These are phyloP conservation scores for Colletotrichum falcatum DNA, from an alignment of 2,329 filamentous ascomycete genomes.

Conservation along the genomic window DNA sequence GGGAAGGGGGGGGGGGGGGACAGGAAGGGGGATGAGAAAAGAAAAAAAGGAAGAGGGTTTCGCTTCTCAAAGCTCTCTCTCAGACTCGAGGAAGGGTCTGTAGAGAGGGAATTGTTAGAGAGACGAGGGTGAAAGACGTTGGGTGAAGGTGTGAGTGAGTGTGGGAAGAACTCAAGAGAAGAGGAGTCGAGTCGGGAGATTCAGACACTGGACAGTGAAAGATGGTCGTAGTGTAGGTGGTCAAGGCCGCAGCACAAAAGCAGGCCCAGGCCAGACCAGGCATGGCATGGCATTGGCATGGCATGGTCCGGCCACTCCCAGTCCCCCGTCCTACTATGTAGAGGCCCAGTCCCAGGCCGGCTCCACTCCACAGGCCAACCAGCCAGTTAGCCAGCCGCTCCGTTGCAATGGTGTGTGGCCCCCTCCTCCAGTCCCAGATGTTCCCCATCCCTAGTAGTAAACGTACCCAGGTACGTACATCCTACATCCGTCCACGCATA, in stretches of 20 bases:
- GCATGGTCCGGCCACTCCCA: conserved; percentile 39
- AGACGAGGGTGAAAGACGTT: conserved; percentile 14
- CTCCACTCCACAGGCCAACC: conserved; percentile 25
- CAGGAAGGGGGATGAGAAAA: conserved; percentile 44
- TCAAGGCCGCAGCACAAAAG: conserved; percentile 34
- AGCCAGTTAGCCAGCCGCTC: conserved; percentile 17
- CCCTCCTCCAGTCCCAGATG: conserved; percentile 26
- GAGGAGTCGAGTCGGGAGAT: conserved; percentile 39
- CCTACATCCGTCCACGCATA: not conserved
- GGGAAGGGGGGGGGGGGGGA: conserved; percentile 40
- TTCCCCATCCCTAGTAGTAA: conserved; percentile 24
- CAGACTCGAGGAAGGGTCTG: conserved; percentile 38
- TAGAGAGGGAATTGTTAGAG: conserved; percentile 36
- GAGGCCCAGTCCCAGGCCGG: conserved; percentile 19
- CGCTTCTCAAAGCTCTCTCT: conserved; percentile 38
- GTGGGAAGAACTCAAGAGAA: conserved; percentile 40
- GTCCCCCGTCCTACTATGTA: conserved; percentile 23
- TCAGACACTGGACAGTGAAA: conserved; percentile 27
- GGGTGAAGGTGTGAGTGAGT: conserved; percentile 28
- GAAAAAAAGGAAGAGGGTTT: conserved; percentile 42
- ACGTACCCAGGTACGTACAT: conserved; percentile 11
- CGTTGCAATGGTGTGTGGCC: conserved; percentile 22
- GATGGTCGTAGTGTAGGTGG: conserved; percentile 39
- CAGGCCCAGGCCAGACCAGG: conserved; percentile 34
- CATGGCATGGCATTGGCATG: conserved; percentile 33